Evolutionary conservation across 108 stramenopile species (phyloP).

Genomic region (Cyclotella atomus): DNA sequence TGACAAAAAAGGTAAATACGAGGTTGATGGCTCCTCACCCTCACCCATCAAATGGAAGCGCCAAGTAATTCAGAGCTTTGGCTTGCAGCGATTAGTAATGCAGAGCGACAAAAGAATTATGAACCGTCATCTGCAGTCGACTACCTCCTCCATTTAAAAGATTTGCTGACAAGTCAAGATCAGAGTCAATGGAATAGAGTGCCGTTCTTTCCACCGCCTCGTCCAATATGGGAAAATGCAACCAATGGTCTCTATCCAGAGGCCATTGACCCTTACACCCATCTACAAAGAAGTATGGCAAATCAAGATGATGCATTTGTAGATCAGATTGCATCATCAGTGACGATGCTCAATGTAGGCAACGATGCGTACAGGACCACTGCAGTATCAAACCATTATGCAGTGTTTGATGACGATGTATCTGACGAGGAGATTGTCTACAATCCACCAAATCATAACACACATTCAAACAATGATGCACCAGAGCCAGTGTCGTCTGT

Average conservation of each 20-base stretch:
- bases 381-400: not conserved
- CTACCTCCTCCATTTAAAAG: conserved; percentile 3
- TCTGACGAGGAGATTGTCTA: conserved; percentile 22
- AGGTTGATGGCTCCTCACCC: too few species aligned
- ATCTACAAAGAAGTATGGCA: not conserved
- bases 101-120: not conserved
- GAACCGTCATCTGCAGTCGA: not conserved
- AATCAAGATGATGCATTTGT: conserved; percentile 4
- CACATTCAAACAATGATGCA: not conserved
- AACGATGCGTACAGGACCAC: not conserved
- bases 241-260: not conserved
- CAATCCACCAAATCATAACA: not conserved
- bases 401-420: not conserved
- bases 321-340: conserved; percentile 1
- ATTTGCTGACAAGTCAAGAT: not conserved
- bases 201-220: not conserved
- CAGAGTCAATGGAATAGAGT: not conserved
- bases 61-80: conserved; percentile 1
- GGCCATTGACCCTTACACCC: not conserved
- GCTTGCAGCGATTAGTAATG: conserved; percentile 8
- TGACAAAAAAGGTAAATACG: too few species aligned
- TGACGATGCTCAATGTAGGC: not conserved
- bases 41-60: not conserved
- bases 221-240: not conserved
- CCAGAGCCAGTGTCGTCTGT: not conserved